These are phyloP conservation scores for Cercospora brassicicola DNA, from an alignment of 2,329 filamentous ascomycete genomes.

Conservation along the genomic window DNA sequence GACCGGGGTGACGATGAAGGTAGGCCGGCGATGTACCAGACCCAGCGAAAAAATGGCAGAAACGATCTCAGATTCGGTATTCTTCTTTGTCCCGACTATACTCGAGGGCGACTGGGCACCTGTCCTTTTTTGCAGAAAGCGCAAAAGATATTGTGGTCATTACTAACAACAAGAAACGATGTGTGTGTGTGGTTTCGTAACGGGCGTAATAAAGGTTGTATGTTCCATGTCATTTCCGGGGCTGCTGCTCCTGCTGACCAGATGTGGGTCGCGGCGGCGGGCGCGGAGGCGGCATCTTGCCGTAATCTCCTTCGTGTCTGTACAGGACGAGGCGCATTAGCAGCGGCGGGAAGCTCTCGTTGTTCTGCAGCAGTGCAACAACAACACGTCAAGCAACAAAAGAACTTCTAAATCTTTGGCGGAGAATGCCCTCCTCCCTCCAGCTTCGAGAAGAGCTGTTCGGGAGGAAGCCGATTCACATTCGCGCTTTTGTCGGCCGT, in stretches of 20 bases:
- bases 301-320: not conserved
- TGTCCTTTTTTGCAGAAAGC: not conserved
- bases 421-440: slow-evolving; percentile 19
- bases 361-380: not conserved
- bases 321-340: not conserved
- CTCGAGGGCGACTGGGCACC: not conserved
- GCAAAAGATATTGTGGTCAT: not conserved
- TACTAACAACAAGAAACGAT: not conserved
- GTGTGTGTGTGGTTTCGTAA: not conserved
- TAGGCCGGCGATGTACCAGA: not conserved
- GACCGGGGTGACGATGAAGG: not conserved
- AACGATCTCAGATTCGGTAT: not conserved
- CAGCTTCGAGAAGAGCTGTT: slow-evolving; percentile 34
- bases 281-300: not conserved
- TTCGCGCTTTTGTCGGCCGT: slow-evolving; percentile 48
- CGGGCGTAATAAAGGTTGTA: not conserved
- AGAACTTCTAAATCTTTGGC: slow-evolving; percentile 9
- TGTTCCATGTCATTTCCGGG: not conserved
- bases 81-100: not conserved
- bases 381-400: not conserved
- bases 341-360: not conserved
- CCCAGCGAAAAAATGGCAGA: not conserved
- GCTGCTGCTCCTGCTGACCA: not conserved
- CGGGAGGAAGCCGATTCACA: slow-evolving; percentile 54
- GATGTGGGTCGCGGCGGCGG: not conserved